These are phyloP conservation scores for Zymoseptoria pseudotritici DNA, from an alignment of 2,329 filamentous ascomycete species.

Conservation along the genomic window DNA sequence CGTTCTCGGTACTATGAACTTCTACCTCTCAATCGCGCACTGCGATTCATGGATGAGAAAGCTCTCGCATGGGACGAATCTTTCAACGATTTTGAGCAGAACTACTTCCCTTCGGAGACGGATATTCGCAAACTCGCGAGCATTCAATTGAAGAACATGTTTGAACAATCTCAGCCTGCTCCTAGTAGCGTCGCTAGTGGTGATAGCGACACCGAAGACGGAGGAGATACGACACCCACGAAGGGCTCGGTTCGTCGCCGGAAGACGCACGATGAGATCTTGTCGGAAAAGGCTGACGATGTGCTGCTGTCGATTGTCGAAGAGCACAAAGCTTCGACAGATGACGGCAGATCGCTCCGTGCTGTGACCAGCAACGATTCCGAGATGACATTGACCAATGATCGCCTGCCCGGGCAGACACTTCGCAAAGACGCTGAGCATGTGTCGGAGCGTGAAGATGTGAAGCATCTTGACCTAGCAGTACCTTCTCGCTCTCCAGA, in stretches of 20 bases:
- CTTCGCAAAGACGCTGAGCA: slow-evolving; percentile 27
- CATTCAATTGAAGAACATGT: slow-evolving; percentile 88
- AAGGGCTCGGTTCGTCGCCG: slow-evolving; percentile 28
- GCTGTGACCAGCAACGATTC: slow-evolving; percentile 12
- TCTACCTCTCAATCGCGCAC: slow-evolving; percentile 81
- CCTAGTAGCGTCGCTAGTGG: slow-evolving; percentile 26
- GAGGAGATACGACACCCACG: slow-evolving; percentile 39
- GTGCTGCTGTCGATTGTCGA: slow-evolving; percentile 59
- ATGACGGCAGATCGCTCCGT: slow-evolving; percentile 14
- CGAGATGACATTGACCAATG: slow-evolving; percentile 8
- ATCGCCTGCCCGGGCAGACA: slow-evolving; percentile 18
- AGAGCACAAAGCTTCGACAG: slow-evolving; percentile 41
- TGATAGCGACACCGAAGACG: slow-evolving; percentile 53
- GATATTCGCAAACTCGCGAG: slow-evolving; percentile 89
- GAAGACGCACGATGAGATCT: slow-evolving; percentile 38
- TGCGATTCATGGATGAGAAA: slow-evolving; percentile 86
- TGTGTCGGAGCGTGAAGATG: slow-evolving; percentile 43
- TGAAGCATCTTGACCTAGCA: slow-evolving; percentile 56
- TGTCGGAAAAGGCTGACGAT: slow-evolving; percentile 55
- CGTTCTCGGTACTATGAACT: slow-evolving; percentile 94
- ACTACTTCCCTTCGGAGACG: slow-evolving; percentile 90
- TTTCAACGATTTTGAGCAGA: slow-evolving; percentile 83
- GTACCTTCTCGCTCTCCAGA: slow-evolving; percentile 33
- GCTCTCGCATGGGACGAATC: slow-evolving; percentile 87
- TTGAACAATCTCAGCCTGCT: slow-evolving; percentile 72